Base-by-base conservation (phyloP, 495 filamentous ascomycete species). In the Pyrenula aspistea region DNA sequence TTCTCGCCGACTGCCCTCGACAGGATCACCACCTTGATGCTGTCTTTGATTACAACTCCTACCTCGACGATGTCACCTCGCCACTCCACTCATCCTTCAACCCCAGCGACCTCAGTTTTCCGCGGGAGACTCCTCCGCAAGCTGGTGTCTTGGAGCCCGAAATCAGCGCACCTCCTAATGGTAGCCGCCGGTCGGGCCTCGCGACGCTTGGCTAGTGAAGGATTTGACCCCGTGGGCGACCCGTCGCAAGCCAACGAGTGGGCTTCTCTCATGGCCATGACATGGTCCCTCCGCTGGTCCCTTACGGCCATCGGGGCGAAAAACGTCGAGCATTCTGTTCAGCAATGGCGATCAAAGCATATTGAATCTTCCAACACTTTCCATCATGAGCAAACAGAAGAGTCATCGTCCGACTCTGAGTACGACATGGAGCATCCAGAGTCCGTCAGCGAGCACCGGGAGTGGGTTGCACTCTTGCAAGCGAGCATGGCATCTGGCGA, bases 1-100 rank as follows among this genome's bases (percentile, higher is more conserved):
- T 42, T 42, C 31, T 42, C 31, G 31, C 31, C 31, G 31, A 42
- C 8, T 42, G 31, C 31, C 31, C 31, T 42, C 31, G 31, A 42
- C 31, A 42, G 15, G 31, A 42, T 42, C 4, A 42, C 31, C 31
- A 42, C 31, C 31, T 24, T 52, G 25, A 57, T 56, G 22, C 50
- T 10, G n/a, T 49, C 22, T 24, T 59, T 19, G 49, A 12, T 60
- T 42, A 42, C 53, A 21, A 58, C 56, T 54, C 67, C 61, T 22
- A 66, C 69, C 61, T 60, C 63, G 55, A 64, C 63, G 63, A 64
- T 59, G 53, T 8, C 50, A 10, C 50, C 19, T 10, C 50, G 8
- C 8, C 31, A 42, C 31, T 42, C 31, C 31, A 42, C 31, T 8
- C n/a, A n/a, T n/a, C 4, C 31, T 8, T 8, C 31, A 4, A 4